phyloP scores from a whole-genome alignment of 495 filamentous ascomycete genomes.

The Penicillium verhagenii region DNA sequence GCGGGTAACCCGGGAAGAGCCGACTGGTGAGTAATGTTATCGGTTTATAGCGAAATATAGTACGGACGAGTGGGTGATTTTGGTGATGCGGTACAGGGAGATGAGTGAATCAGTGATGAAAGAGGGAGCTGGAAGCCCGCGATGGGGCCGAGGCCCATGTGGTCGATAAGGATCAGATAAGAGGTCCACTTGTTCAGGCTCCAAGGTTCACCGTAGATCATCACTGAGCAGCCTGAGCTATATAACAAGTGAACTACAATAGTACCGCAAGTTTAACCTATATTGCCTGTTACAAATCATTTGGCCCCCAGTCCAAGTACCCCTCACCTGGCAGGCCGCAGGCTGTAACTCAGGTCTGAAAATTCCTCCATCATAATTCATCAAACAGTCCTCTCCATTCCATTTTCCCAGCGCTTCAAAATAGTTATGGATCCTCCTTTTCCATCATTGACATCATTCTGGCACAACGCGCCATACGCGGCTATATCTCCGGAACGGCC shows the following conservation, averaged over 20 bases:
- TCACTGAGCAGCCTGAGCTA: too few relatives aligned
- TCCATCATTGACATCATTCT: constrained; percentile 24
- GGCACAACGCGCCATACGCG: constrained; percentile 42
- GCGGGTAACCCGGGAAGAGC: constrained; percentile 3
- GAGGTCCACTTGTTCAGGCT: too few relatives aligned
- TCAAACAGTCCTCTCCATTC: too few relatives aligned
- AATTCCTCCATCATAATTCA: too few relatives aligned
- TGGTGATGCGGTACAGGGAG: not conserved
- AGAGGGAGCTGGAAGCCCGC: not conserved
- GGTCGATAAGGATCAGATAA: constrained; percentile 1
- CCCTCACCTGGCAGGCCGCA: too few relatives aligned
- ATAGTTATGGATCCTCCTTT: constrained; percentile 16
- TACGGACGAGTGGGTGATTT: not conserved
- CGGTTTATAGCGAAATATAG: not conserved
- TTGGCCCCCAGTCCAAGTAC: too few relatives aligned
- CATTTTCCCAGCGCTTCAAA: too few relatives aligned
- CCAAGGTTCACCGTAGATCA: too few relatives aligned
- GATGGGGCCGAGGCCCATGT: not conserved
- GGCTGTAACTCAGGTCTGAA: too few relatives aligned
- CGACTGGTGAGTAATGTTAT: not conserved
- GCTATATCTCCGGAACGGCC: constrained; percentile 39
- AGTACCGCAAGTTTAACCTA: too few relatives aligned
- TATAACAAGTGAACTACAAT: too few relatives aligned
- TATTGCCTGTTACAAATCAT: too few relatives aligned
- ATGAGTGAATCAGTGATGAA: not conserved